Base-by-base conservation (phyloP, 2,329 filamentous ascomycete genomes). In the Akanthomyces muscarius region DNA sequence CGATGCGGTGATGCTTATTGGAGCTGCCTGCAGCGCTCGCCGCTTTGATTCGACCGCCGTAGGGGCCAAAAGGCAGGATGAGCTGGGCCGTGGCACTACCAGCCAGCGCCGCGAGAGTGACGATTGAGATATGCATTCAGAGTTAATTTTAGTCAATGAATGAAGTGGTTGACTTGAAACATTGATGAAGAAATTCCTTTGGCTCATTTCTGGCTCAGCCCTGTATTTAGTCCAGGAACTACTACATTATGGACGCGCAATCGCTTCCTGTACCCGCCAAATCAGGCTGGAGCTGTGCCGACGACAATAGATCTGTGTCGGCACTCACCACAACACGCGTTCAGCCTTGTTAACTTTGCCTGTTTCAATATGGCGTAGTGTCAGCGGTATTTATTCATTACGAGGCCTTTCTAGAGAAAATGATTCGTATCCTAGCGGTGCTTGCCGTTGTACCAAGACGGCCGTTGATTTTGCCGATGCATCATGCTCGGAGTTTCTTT, bases 191-290 rank as follows among this genome's bases (percentile, higher is more conserved):
- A 38, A 3, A 57, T 23, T n/a, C 7, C 5, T 23, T 16, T 23
- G 1, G 13, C 33, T 18, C 10, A 8, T 6, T 21, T 21, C 2
- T 11, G 6, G 6, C 11, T 38, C 13, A 4, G 28, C 41, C 7
- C 1, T 8, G n/a, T 7, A 30, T 30, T 30, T 30, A 45, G 41
- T 13, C 18, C 16, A 18, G 23, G 23, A 38, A 30, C 0, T 25
- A n/a, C 16, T 44, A 55, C 7, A 11, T 45, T 5, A n/a, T 28
- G 45, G 47, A 51, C 56, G 45, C 56, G 47, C 56, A 51, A 51
- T 50, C 56, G 47, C 56, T 60, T 51, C n/a, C 33, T 8, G 56
- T 51, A 50, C 45, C 56, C 56, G 45, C n/a, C 30, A 59, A 36
- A 38, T 38, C 56, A 41, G 56, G 56, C 52, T 55, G 52, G 4